Evolutionary conservation across 345 rosid species (phyloP).

Genomic region (Geranium brycei): DNA sequence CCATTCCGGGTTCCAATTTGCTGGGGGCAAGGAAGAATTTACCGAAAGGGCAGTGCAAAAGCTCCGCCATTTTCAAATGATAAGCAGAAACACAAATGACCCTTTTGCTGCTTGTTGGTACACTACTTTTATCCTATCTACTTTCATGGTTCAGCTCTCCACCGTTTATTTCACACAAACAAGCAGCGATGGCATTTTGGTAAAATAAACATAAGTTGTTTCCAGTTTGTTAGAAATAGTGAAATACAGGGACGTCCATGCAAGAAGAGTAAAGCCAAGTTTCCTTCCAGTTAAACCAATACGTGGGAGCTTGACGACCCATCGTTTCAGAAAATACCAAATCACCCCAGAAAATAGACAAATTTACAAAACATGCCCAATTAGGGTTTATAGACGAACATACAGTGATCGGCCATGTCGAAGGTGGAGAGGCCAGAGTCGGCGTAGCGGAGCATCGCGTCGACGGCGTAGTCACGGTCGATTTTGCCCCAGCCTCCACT

Average conservation of each 20-base stretch:
- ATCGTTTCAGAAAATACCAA: conserved; percentile 10
- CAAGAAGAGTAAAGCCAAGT: too few species aligned
- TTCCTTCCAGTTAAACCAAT: too few species aligned
- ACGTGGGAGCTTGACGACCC: not conserved
- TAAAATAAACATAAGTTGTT: not conserved
- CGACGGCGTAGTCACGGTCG: conserved; percentile 70
- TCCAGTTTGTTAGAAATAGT: not conserved
- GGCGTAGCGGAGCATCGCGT: conserved; percentile 63
- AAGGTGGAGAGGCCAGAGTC: conserved; percentile 87
- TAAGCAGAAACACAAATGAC: not conserved
- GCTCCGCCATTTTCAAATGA: conserved; percentile 18
- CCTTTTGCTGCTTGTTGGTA: not conserved
- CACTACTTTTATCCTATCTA: conserved; percentile 1
- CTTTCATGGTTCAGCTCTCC: conserved; percentile 6
- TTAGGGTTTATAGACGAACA: not conserved
- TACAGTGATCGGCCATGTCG: conserved; percentile 97
- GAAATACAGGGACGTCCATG: too few species aligned
- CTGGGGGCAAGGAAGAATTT: conserved; percentile 17
- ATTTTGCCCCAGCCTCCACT: conserved; percentile 87
- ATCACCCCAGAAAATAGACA: not conserved
- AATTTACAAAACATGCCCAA: too few species aligned
- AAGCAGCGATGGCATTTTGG: conserved; percentile 1
- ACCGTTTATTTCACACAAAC: conserved; percentile 6
- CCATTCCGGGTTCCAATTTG: conserved; percentile 11
- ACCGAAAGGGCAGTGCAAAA: conserved; percentile 13